These are phyloP conservation scores for Agrostemma githago DNA, from an alignment of 148 eudicot species.

Conservation along the genomic window DNA sequence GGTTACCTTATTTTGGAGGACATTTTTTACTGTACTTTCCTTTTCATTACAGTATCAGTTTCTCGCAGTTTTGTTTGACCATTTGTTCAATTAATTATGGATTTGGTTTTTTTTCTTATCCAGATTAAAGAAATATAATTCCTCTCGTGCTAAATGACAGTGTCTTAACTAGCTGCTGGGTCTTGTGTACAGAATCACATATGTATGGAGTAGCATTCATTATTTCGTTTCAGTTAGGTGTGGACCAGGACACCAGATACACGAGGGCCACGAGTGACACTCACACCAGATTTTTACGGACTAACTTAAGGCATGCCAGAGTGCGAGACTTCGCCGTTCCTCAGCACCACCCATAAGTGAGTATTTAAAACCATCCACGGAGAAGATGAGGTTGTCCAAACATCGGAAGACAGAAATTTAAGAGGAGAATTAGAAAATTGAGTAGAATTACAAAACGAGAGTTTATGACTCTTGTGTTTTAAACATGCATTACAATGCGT, in stretches of 20 bases:
- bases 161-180: neutral
- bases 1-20: neutral
- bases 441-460: no score
- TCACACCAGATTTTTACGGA: neutral
- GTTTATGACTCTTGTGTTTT: no score
- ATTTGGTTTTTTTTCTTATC: neutral
- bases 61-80: neutral
- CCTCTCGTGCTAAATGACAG: neutral
- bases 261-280: slow-evolving; percentile 11
- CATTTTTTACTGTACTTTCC: neutral
- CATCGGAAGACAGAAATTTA: no score
- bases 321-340: no score
- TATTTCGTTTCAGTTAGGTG: no score
- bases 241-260: neutral
- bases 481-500: no score
- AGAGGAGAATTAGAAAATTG: no score
- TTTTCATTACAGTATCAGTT: neutral
- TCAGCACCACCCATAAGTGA: no score
- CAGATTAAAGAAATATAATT: neutral
- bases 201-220: neutral
- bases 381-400: no score
- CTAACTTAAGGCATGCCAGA: no score
- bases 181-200: neutral
- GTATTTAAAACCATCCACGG: no score
- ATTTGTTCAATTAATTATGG: neutral